These are phyloP conservation scores for Antitrichia curtipendula DNA, from an alignment of 225 moss, liverwort and hornwort genomes.

Conservation along the genomic window DNA sequence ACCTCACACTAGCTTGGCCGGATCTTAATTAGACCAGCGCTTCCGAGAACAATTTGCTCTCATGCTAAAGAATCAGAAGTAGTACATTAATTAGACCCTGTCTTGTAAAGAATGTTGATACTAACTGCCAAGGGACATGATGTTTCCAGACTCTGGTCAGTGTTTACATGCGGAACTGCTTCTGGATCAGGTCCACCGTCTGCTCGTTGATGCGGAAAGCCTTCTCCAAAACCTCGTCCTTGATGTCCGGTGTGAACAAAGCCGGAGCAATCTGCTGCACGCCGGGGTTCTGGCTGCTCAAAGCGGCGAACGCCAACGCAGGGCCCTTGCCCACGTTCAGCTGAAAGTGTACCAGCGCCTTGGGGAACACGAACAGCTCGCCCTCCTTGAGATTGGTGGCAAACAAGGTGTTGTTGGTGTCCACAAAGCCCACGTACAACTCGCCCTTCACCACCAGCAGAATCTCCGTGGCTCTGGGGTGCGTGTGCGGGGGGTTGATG, in stretches of 20 bases:
- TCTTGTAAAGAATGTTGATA: too few relatives aligned
- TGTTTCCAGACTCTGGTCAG: too few relatives aligned
- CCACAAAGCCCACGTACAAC: not conserved
- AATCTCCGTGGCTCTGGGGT: not conserved
- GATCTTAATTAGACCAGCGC: too few relatives aligned
- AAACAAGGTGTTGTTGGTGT: not conserved
- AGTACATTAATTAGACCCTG: too few relatives aligned
- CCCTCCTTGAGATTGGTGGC: not conserved
- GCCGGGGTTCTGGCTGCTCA: not conserved
- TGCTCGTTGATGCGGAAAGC: accelerated
- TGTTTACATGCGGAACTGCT: not conserved
- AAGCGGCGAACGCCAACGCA: not conserved
- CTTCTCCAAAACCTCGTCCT: not conserved
- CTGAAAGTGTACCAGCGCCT: not conserved
- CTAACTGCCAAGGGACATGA: too few relatives aligned
- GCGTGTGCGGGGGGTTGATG: not conserved
- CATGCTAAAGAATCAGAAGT: too few relatives aligned
- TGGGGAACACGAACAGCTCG: not conserved
- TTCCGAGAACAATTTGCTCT: too few relatives aligned
- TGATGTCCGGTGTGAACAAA: not conserved
- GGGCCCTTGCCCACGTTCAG: not conserved
- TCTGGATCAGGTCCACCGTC: not conserved
- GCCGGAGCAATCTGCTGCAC: not conserved
- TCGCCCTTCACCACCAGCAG: not conserved
- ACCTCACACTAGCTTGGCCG: too few relatives aligned